phyloP scores from a whole-genome alignment of 768 basidiomycete genomes.

The Boletus pseudopeckii region DNA sequence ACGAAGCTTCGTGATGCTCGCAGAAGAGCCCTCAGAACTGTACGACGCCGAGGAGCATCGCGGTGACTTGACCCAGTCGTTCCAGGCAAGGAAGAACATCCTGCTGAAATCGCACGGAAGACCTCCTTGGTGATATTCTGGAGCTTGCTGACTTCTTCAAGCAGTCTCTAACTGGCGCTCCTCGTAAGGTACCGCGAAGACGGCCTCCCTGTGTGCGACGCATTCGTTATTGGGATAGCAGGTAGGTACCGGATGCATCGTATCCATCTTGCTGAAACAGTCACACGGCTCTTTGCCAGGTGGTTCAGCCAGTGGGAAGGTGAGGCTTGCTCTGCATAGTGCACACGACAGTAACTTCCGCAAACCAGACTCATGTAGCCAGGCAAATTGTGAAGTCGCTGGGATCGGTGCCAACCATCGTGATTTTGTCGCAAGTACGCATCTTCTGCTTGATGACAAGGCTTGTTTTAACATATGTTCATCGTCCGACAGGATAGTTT shows the following conservation, averaged over 20 bases:
- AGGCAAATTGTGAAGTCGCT: constrained; percentile 75
- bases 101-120: constrained; percentile 81
- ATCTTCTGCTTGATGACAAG: not conserved
- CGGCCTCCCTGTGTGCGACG: constrained; percentile 64
- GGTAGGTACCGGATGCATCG: constrained; percentile 43
- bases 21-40: constrained; percentile 25
- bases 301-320: constrained; percentile 87
- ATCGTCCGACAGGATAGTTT: constrained; percentile 73
- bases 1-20: constrained; percentile 19
- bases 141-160: constrained; percentile 1
- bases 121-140: constrained; percentile 64
- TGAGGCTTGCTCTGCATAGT: constrained; percentile 27
- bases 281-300: constrained; percentile 39
- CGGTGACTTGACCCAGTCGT: constrained; percentile 16
- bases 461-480: not conserved
- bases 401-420: constrained; percentile 82
- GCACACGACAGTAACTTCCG: constrained; percentile 1
- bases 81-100: constrained; percentile 59
- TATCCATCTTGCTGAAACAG: not conserved
- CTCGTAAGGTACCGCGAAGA: constrained; percentile 70
- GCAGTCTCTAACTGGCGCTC: constrained; percentile 10
- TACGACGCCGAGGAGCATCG: constrained; percentile 21
- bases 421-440: constrained; percentile 83
- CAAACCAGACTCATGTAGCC: constrained; percentile 74
- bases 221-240: constrained; percentile 83